Conservation (phyloP, 352 stramenopile species). For the Globisporangium viniferum region DNA sequence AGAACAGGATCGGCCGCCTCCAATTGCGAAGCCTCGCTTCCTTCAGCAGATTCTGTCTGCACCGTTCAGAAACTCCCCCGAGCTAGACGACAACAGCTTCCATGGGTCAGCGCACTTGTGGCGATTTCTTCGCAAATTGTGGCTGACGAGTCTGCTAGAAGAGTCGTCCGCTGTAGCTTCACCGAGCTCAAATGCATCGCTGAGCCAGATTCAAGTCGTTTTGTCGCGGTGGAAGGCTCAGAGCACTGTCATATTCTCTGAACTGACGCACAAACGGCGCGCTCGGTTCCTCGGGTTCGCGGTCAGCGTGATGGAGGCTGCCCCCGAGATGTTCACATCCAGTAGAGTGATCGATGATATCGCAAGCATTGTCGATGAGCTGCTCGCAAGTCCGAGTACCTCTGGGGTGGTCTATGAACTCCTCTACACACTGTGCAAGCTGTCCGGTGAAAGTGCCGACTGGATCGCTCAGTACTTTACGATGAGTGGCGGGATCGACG, state of each 20-base stretch:
- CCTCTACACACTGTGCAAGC: slow-evolving; percentile 11
- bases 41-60: slow-evolving; percentile 12
- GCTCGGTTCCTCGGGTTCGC: slow-evolving; percentile 9
- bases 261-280: neutral
- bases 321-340: neutral
- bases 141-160: slow-evolving; percentile 5
- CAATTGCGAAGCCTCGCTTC: neutral
- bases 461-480: slow-evolving; percentile 8
- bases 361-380: slow-evolving; percentile 3
- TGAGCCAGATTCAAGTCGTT: neutral
- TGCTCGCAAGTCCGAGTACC: neutral
- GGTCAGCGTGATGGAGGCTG: neutral
- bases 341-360: neutral
- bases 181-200: neutral
- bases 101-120: slow-evolving; percentile 25
- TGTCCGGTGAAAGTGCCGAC: neutral
- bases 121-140: slow-evolving; percentile 28
- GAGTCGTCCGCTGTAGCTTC: neutral
- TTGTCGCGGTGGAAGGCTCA: slow-evolving; percentile 12
- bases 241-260: neutral
- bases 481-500: neutral
- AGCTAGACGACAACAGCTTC: slow-evolving; percentile 27
- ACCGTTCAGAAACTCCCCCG: slow-evolving; percentile 15
- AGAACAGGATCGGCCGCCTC: neutral
- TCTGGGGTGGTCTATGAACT: slow-evolving; percentile 13